These are phyloP conservation scores for Hypoxylon fragiforme DNA, from an alignment of 495 filamentous ascomycete species.

Conservation along the genomic window DNA sequence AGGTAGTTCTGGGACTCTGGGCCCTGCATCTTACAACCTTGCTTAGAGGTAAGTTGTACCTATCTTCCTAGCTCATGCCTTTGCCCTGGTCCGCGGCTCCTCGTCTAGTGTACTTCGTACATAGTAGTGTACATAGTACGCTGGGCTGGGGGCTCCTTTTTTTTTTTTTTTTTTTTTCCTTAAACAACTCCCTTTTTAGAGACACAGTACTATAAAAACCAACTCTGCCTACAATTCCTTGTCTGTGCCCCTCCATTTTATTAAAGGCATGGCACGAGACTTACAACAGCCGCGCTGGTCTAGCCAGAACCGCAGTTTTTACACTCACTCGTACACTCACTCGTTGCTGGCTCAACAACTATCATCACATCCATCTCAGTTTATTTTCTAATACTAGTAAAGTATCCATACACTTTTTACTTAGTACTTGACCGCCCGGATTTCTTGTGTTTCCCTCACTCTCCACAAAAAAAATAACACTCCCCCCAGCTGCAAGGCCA, in stretches of 20 bases:
- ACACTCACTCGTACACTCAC: not conserved
- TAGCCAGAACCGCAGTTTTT: constrained; percentile 41
- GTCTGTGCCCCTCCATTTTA: constrained; percentile 45
- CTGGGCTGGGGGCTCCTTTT: constrained; percentile 32
- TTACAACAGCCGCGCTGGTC: constrained; percentile 45
- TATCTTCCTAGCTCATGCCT: constrained; percentile 25
- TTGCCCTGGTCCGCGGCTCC: constrained; percentile 33
- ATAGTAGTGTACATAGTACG: no score
- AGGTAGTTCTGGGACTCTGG: constrained; percentile 30
- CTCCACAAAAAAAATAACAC: constrained; percentile 28
- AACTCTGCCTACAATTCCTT: constrained; percentile 43
- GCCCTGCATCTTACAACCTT: constrained; percentile 36
- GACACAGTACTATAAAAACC: constrained; percentile 48
- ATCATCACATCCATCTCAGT: no score
- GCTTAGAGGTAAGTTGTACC: constrained; percentile 26
- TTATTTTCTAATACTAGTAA: constrained; percentile 7
- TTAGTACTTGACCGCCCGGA: constrained; percentile 23
- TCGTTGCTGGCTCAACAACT: constrained; percentile 30
- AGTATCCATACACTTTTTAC: constrained; percentile 15
- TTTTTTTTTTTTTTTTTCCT: no score
- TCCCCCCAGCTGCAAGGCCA: constrained; percentile 20
- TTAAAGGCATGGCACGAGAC: constrained; percentile 49
- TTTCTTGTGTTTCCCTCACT: constrained; percentile 3
- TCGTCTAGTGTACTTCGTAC: no score
- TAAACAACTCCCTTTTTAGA: constrained; percentile 34